These are phyloP conservation scores for Monosporascus sp. DNA, from an alignment of 2,329 filamentous ascomycete genomes.

Conservation along the genomic window DNA sequence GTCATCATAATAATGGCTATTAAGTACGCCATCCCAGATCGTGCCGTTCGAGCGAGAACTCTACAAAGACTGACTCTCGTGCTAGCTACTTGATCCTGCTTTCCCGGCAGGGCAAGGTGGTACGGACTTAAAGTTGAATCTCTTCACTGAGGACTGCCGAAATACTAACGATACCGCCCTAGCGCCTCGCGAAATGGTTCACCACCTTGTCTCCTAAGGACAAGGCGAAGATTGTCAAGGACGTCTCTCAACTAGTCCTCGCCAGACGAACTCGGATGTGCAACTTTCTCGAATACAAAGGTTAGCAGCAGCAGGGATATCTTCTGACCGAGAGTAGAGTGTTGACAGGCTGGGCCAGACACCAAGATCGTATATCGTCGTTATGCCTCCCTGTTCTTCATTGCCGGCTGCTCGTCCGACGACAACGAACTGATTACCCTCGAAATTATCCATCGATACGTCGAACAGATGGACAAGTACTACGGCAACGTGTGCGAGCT, in stretches of 20 bases:
- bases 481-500: constrained; percentile 99
- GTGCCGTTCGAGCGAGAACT: constrained; percentile 2
- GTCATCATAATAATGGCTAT: constrained; percentile 39
- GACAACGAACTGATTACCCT: constrained; percentile 98
- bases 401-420: constrained; percentile 91
- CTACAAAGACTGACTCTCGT: constrained; percentile 17
- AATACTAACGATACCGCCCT: constrained; percentile 19
- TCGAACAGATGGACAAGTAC: constrained; percentile 99
- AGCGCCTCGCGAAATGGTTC: constrained; percentile 99
- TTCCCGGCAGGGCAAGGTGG: constrained; percentile 98
- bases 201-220: constrained; percentile 95
- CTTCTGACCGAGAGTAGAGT: not conserved
- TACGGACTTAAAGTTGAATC: constrained; percentile 51
- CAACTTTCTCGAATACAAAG: constrained; percentile 99
- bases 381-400: constrained; percentile 98
- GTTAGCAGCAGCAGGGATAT: constrained; percentile 38
- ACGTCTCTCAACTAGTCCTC: constrained; percentile 95
- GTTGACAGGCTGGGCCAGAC: constrained; percentile 50
- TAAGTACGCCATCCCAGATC: constrained; percentile 34
- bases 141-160: constrained; percentile 10
- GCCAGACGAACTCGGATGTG: constrained; percentile 97
- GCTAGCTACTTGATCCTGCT: constrained; percentile 92
- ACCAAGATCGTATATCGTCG: constrained; percentile 98
- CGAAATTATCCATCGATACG: constrained; percentile 97
- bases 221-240: constrained; percentile 99